Evolutionary conservation across 352 stramenopile genomes (phyloP).

Genomic region (Globisporangium recalcitrans): DNA sequence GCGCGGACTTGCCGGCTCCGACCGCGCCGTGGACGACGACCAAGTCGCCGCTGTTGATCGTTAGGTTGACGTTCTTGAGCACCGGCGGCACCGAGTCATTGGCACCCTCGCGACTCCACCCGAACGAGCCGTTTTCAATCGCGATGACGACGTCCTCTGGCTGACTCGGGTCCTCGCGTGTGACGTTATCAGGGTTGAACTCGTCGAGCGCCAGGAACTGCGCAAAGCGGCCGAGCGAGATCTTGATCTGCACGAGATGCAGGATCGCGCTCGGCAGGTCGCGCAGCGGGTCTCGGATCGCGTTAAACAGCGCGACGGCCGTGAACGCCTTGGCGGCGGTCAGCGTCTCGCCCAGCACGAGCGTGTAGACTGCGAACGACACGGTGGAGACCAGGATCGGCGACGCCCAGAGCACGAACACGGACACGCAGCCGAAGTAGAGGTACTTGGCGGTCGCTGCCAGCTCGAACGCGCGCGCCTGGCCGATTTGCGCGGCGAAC

Average conservation of each 20-base stretch:
- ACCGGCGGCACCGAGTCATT: not conserved
- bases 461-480: constrained; percentile 22
- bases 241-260: constrained; percentile 30
- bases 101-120: not conserved
- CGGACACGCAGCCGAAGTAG: constrained; percentile 47
- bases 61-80: not conserved
- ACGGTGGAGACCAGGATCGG: constrained; percentile 34
- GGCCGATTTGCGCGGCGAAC: not conserved
- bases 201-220: constrained; percentile 22
- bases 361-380: constrained; percentile 38
- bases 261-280: constrained; percentile 29
- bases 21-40: constrained; percentile 2
- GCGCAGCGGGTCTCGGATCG: constrained; percentile 32
- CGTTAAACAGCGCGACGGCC: constrained; percentile 38
- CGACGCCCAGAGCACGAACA: constrained; percentile 46
- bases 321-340: constrained; percentile 48
- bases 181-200: not conserved
- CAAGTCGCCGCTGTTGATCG: not conserved
- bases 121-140: not conserved
- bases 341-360: constrained; percentile 29
- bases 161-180: not conserved
- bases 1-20: not conserved
- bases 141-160: not conserved
- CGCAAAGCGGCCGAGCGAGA: constrained; percentile 30
- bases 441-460: constrained; percentile 38